Conservation (phyloP, 345 rosid genomes). For the Citrus glauca region DNA sequence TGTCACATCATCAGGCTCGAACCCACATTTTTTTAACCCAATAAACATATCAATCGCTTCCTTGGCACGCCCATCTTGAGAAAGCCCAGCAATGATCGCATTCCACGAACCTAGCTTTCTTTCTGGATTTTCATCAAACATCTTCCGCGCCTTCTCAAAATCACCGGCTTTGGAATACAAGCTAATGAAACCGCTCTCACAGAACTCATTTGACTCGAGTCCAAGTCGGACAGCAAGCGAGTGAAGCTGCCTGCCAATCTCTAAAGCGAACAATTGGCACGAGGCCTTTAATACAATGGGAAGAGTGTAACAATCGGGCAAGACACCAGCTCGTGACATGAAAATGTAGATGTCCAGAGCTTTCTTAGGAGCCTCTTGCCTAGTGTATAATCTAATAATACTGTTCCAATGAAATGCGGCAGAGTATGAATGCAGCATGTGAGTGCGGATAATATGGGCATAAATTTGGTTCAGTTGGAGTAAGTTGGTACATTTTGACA, state of each 20-base stretch:
- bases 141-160: conserved; percentile 39
- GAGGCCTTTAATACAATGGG: conserved; percentile 65
- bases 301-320: conserved; percentile 68
- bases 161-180: conserved; percentile 56
- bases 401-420: conserved; percentile 66
- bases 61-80: conserved; percentile 48
- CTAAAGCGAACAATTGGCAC: conserved; percentile 33
- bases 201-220: conserved; percentile 51
- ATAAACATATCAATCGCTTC: conserved; percentile 61
- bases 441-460: conserved; percentile 48
- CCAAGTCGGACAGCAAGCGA: conserved; percentile 52
- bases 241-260: conserved; percentile 58
- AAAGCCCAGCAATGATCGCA: conserved; percentile 61
- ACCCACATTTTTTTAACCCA: conserved; percentile 52
- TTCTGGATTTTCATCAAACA: conserved; percentile 68
- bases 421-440: conserved; percentile 32
- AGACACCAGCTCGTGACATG: conserved; percentile 54
- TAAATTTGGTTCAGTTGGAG: conserved; percentile 43
- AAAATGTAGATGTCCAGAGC: conserved; percentile 39
- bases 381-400: conserved; percentile 62
- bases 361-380: conserved; percentile 47
- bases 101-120: conserved; percentile 91
- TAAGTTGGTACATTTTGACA: conserved; percentile 43
- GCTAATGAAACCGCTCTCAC: conserved; percentile 70
- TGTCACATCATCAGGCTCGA: conserved; percentile 70